A percentile compares a stretch with the other conserved stretches of the same genome.
phyloP scores from a whole-genome alignment of 768 basidiomycete genomes.

The Lactarius tabidus region DNA sequence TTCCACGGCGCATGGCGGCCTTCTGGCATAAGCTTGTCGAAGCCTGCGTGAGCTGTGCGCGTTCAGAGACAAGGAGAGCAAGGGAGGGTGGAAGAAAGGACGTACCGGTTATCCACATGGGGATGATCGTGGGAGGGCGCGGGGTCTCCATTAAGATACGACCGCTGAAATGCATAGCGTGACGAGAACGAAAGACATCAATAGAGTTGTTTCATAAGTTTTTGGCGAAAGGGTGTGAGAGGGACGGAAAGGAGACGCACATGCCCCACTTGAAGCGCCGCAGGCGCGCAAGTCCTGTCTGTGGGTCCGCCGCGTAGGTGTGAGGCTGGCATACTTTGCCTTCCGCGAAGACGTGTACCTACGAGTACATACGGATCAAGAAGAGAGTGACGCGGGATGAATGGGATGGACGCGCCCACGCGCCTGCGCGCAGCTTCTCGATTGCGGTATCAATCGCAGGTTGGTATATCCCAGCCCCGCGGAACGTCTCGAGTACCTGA shows the following conservation, averaged over 20 bases:
- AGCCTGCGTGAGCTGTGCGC: constrained; percentile 45
- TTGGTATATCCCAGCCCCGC: constrained; percentile 88
- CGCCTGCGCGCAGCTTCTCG: constrained; percentile 69
- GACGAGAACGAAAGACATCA: neutral
- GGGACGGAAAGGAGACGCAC: constrained; percentile 57
- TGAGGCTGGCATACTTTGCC: constrained; percentile 79
- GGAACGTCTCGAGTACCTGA: constrained; percentile 88
- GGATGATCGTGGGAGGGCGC: constrained; percentile 74
- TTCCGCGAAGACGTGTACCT: constrained; percentile 92
- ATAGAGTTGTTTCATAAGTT: too few relatives aligned
- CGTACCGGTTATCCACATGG: constrained; percentile 90
- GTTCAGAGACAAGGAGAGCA: too few relatives aligned
- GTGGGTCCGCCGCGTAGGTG: constrained; percentile 39
- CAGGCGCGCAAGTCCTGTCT: constrained; percentile 46
- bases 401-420: constrained; percentile 61
- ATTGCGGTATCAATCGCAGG: constrained; percentile 82
- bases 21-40: constrained; percentile 90
- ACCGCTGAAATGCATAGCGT: constrained; percentile 46
- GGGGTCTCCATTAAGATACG: constrained; percentile 72
- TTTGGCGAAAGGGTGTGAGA: neutral
- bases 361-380: neutral
- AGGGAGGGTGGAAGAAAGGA: neutral
- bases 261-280: constrained; percentile 93
- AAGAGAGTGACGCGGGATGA: neutral
- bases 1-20: constrained; percentile 72